A percentile compares a stretch with the other conserved stretches of the same genome.
These are phyloP conservation scores for Zygosaccharomyces bisporus DNA, from an alignment of 805 yeast genomes.

Conservation along the genomic window DNA sequence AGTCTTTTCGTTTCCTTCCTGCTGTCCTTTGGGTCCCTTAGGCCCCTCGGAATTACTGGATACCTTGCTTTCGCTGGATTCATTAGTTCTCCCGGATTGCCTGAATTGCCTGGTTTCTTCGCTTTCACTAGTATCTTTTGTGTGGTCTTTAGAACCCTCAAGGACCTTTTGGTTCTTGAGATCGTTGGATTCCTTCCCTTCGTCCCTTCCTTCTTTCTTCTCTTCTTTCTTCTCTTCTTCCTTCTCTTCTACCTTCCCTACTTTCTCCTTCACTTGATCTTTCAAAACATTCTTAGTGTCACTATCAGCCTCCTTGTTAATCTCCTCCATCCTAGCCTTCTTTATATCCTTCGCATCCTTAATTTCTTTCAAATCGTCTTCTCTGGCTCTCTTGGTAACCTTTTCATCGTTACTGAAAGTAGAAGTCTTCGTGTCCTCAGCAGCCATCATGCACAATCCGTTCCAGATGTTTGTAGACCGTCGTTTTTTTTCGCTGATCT, in stretches of 20 bases:
- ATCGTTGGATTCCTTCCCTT: slow-evolving; percentile 1
- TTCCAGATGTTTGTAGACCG: neutral
- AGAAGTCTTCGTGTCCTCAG: slow-evolving; percentile 22
- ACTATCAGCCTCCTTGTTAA: neutral
- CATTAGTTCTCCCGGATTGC: too few relatives aligned
- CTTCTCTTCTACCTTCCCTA: slow-evolving; percentile 5
- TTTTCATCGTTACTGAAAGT: slow-evolving; percentile 3
- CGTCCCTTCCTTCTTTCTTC: neutral
- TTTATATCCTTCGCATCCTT: slow-evolving; percentile 7
- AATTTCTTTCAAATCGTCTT: slow-evolving; percentile 10
- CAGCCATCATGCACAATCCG: slow-evolving; percentile 1
- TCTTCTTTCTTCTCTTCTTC: slow-evolving; percentile 3
- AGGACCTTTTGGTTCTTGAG: too few relatives aligned
- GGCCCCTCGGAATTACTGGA: too few relatives aligned
- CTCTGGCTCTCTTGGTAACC: slow-evolving; percentile 6
- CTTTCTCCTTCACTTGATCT: slow-evolving; percentile 6
- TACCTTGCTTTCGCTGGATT: too few relatives aligned
- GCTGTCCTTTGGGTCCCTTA: slow-evolving; percentile 2
- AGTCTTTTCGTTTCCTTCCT: slow-evolving; percentile 2
- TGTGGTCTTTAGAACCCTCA: too few relatives aligned
- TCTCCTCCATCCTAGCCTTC: neutral
- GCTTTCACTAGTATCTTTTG: too few relatives aligned
- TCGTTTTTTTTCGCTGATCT: neutral
- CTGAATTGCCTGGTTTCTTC: too few relatives aligned
- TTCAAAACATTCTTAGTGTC: neutral